Conservation (phyloP, 345 rosid genomes). For the Hevea brasiliensis region DNA sequence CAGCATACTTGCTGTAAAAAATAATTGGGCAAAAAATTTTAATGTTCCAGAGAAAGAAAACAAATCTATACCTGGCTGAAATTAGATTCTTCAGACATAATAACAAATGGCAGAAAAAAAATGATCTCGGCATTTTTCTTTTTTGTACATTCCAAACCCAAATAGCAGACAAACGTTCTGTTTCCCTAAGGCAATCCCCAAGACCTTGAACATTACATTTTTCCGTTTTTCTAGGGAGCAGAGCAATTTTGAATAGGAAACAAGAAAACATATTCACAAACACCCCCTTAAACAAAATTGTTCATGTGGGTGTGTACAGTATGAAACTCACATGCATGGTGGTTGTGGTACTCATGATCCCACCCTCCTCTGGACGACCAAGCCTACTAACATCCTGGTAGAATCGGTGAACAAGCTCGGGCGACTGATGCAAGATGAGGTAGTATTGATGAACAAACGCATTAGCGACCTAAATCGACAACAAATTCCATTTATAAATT, state of each 20-base stretch:
- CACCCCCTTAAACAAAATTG: neutral
- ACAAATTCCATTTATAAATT: neutral
- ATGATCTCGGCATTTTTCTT: neutral
- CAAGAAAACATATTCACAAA: neutral
- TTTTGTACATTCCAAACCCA: neutral
- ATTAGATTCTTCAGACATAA: neutral
- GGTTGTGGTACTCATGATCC: conserved; percentile 69
- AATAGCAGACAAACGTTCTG: too few species aligned
- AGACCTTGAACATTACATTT: neutral
- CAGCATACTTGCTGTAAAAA: neutral
- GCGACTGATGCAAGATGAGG: conserved; percentile 83
- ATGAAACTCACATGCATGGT: conserved; percentile 68
- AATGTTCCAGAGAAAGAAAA: neutral
- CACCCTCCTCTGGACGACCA: conserved; percentile 78
- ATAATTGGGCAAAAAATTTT: neutral
- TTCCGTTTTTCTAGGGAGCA: neutral
- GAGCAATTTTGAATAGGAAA: neutral
- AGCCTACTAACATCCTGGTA: conserved; percentile 92
- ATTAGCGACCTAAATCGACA: conserved; percentile 65
- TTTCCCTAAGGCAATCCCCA: neutral
- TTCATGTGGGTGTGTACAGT: conserved; percentile 1
- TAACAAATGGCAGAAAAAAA: neutral
- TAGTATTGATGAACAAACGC: conserved; percentile 97
- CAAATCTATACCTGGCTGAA: neutral
- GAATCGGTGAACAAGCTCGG: conserved; percentile 83